phyloP scores from a whole-genome alignment of 768 basidiomycete genomes.

The Infundibulicybe gibba region DNA sequence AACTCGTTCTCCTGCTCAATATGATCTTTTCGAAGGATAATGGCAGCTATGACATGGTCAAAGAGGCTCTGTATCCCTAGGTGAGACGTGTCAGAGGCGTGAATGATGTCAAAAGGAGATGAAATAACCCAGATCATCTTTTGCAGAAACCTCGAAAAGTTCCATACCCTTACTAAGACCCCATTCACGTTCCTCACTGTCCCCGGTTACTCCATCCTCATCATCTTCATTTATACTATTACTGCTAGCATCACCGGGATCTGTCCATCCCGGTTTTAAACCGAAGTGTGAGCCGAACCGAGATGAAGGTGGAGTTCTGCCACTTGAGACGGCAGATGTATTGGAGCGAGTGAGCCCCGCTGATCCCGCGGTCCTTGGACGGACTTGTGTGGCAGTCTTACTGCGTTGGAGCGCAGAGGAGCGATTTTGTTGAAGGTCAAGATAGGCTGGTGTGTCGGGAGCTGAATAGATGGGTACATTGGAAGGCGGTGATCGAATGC shows the following conservation, averaged over 20 bases:
- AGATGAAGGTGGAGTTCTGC: conserved; percentile 48
- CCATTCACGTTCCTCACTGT: conserved; percentile 60
- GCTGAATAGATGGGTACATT: conserved; percentile 35
- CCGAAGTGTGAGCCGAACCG: conserved; percentile 58
- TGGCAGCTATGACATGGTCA: conserved; percentile 71
- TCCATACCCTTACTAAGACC: conserved; percentile 82
- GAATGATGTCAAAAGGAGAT: conserved; percentile 10
- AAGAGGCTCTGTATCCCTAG: conserved; percentile 82
- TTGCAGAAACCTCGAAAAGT: conserved; percentile 88
- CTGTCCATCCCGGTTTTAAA: conserved; percentile 49
- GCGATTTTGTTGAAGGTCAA: conserved; percentile 56
- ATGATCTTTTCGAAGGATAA: conserved; percentile 72
- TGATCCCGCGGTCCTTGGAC: conserved; percentile 43
- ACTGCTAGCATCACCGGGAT: conserved; percentile 56
- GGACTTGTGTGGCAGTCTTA: conserved; percentile 41
- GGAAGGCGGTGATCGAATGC: conserved; percentile 57
- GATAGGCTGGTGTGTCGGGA: conserved; percentile 58
- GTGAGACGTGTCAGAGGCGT: conserved; percentile 4
- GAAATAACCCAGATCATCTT: conserved; percentile 70
- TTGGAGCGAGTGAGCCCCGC: conserved; percentile 44
- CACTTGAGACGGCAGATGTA: conserved; percentile 32
- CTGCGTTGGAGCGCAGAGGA: conserved; percentile 50
- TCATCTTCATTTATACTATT: conserved; percentile 69
- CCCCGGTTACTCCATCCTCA: conserved; percentile 46
- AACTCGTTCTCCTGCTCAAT: conserved; percentile 82